Conservation (phyloP, 768 basidiomycete genomes). For the Boletus eberwhitei region DNA sequence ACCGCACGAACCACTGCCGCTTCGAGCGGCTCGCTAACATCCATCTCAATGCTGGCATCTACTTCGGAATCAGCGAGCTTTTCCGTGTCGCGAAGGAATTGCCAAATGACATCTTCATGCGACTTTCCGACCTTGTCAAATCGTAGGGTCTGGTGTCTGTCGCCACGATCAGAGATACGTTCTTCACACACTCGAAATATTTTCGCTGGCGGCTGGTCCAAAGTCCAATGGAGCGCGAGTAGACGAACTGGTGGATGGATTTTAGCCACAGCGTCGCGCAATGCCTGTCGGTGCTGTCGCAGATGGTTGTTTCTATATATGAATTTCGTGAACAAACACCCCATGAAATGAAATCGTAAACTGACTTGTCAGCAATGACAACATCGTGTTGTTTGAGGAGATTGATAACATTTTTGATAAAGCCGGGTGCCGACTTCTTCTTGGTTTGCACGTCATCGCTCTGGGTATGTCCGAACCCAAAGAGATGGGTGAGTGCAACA, state of each 20-base stretch:
- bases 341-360: background rate
- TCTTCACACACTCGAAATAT: slow-evolving; percentile 75
- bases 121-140: slow-evolving; percentile 46
- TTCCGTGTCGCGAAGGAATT: slow-evolving; percentile 66
- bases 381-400: slow-evolving; percentile 65
- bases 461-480: slow-evolving; percentile 88
- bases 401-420: slow-evolving; percentile 66
- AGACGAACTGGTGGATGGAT: slow-evolving; percentile 59
- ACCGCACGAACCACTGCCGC: slow-evolving; percentile 56
- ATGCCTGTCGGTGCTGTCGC: slow-evolving; percentile 66
- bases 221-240: slow-evolving; percentile 77
- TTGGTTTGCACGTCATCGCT: slow-evolving; percentile 85
- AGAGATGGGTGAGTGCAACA: slow-evolving; percentile 74
- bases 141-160: slow-evolving; percentile 80
- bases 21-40: slow-evolving; percentile 52
- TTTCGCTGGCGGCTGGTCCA: slow-evolving; percentile 53
- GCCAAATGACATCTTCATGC: slow-evolving; percentile 82
- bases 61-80: slow-evolving; percentile 62
- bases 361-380: slow-evolving; percentile 91
- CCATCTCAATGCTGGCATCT: slow-evolving; percentile 67
- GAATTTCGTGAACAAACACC: background rate
- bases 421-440: slow-evolving; percentile 67
- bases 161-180: slow-evolving; percentile 71
- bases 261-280: slow-evolving; percentile 52
- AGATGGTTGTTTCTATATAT: slow-evolving; percentile 82